Evolutionary conservation across 805 yeast genomes (phyloP), one percentile per base, ranked within the genome.

Genomic region (Kazachstania psychrophila): DNA sequence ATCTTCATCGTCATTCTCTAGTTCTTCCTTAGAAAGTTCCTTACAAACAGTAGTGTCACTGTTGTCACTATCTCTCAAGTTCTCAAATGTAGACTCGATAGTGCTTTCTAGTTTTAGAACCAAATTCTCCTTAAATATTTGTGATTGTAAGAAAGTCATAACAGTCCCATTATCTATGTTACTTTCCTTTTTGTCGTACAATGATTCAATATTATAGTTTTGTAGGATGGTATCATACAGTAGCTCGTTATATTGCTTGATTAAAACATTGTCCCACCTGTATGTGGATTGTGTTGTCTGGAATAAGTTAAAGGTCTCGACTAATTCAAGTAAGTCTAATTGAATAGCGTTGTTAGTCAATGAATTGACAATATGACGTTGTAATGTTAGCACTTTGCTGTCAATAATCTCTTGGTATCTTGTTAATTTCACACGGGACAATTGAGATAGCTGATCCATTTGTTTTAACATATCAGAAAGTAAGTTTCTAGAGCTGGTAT

Each of bases 301-400:
- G 17, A 44, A 36, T 14, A 52, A 34, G 16, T 49, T 37, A 35
- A 49, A 44, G 1, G 52, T 24, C 17, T 34, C 35, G 3, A 54
- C 41, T 51, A 52, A 44, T 38, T 55, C 53, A 13, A 27, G 8
- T 15, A 48, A 22, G 5, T 37, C 41, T 25, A 54, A 46, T 11
- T 34, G 31, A 2, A 39, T 18, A 16, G 28, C 37, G 12, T 35
- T 27, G 7, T 35, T n/a, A 13, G 35, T 31, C 13, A 39, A 27
- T 5, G 48, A 42, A 15, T 42, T 42, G 10, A 45, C 23, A 22
- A 49, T 17, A 28, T 34, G 41, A 20, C 31, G 28, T 34, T 45
- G 41, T 11, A 55, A 43, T 11, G 23, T 30, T 5, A 30, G 23
- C 25, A 45, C 38, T 27, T 40, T 44, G 15, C 22, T 20, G 7